phyloP scores from a whole-genome alignment of 1,284 basidiomycete genomes.

The Irpex sp. region DNA sequence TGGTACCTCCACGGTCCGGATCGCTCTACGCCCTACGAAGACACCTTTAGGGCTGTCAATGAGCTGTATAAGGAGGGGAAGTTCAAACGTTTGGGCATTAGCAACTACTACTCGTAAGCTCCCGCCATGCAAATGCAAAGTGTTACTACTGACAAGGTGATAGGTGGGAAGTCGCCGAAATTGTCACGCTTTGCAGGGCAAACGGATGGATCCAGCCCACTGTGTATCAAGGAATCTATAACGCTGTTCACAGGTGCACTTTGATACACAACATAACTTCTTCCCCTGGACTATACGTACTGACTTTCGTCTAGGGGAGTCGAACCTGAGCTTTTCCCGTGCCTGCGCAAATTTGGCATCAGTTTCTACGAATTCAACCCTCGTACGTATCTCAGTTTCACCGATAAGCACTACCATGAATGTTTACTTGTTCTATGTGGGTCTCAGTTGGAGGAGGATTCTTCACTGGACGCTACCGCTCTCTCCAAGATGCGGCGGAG shows the following conservation, averaged over 20 bases:
- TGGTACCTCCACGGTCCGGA: constrained; percentile 44
- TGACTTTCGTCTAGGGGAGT: constrained; percentile 27
- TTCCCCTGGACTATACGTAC: not conserved
- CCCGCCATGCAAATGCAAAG: not conserved
- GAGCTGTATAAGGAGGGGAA: constrained; percentile 39
- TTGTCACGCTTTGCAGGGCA: constrained; percentile 50
- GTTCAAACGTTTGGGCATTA: constrained; percentile 47
- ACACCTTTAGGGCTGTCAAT: constrained; percentile 38
- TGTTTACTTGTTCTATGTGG: no score
- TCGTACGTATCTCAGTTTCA: constrained; percentile 18
- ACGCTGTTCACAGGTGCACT: constrained; percentile 43
- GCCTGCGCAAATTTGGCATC: constrained; percentile 59
- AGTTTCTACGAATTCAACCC: constrained; percentile 61
- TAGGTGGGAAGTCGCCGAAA: constrained; percentile 61
- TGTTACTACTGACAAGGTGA: not conserved
- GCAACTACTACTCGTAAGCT: constrained; percentile 43
- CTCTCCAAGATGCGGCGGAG: constrained; percentile 28
- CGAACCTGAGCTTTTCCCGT: constrained; percentile 62
- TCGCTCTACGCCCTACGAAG: constrained; percentile 33
- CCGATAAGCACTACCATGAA: not conserved
- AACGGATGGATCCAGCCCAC: constrained; percentile 61
- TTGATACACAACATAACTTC: not conserved
- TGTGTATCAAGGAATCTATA: constrained; percentile 67
- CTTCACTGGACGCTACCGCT: constrained; percentile 33
- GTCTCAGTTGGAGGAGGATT: constrained; percentile 33